Conservation (phyloP, 306 rosid genomes). For the Rosa rugosa region DNA sequence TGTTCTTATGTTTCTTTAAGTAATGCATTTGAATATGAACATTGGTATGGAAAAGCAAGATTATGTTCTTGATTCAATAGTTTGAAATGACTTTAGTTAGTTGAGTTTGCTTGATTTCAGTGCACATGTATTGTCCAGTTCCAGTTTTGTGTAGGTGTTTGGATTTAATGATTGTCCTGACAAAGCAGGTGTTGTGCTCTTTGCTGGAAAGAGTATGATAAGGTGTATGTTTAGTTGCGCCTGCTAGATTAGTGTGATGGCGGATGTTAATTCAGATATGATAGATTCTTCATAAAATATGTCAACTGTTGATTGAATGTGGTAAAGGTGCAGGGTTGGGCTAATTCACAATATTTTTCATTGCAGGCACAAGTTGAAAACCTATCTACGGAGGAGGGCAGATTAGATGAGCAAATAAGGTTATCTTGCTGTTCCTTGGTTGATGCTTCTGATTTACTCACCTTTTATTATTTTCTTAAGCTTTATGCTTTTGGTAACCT, state of each 20-base stretch:
- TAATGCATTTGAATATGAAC: not conserved
- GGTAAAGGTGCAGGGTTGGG: constrained; percentile 2
- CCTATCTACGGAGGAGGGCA: constrained; percentile 65
- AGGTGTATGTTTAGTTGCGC: constrained; percentile 5
- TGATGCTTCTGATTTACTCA: constrained; percentile 20
- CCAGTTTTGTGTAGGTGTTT: not conserved
- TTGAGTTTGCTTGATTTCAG: constrained; percentile 1
- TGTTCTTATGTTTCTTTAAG: not conserved
- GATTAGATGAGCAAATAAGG: constrained; percentile 87
- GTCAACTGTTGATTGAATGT: not conserved
- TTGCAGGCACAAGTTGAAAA: constrained; percentile 86
- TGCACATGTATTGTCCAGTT: not conserved
- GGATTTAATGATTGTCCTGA: not conserved
- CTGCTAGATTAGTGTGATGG: not conserved
- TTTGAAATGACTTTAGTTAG: not conserved
- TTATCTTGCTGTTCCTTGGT: constrained; percentile 30
- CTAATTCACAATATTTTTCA: constrained; percentile 21
- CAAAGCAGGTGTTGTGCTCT: not conserved
- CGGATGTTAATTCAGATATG: not conserved
- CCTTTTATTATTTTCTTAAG: constrained; percentile 5
- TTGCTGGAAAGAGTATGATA: not conserved
- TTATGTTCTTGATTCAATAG: not conserved
- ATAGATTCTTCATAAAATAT: not conserved
- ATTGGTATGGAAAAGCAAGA: not conserved
- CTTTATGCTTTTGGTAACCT: not conserved